Base-by-base conservation (phyloP, 768 basidiomycete genomes). In the Mycena capillaripes region DNA sequence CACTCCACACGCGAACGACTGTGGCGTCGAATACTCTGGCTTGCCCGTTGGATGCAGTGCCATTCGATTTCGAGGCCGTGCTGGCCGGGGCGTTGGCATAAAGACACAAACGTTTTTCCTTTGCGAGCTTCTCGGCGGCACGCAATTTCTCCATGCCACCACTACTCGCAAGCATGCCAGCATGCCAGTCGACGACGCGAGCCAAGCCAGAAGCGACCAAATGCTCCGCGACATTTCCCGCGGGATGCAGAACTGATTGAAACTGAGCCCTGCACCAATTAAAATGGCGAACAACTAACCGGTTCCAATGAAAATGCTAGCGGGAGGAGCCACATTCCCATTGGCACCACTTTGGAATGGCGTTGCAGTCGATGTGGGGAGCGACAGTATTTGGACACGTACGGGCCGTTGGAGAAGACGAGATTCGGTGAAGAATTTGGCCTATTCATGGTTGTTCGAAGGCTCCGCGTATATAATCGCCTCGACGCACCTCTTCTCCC, bases 111-210 rank as follows among this genome's bases (percentile, higher is more conserved):
- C 91, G 89, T 77, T 90, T 93, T 79, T 95, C 92, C 80, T 95
- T 95, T 25, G 95, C 96, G 57, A 76, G 79, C 80, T 88, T 92
- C 83, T 98, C 97, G 0, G 95, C 95, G 1, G 90, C 89, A 61
- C 97, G 91, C 32, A 98, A 88, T 48, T 91, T 91, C 77, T 97
- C 96, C 90, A 98, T 95, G 6, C 91, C 94, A 46, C 96, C 96
- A 61, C 88, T 86, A 63, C 87, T 89, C 1, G 95, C 91, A 25
- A 99, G 90, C 89, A 99, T 93, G 25, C 97, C 97, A 19, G 97
- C 97, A 80, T 99, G 97, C 97, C 97, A 98, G 79, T 97, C 97
- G 69, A 99, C 93, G 59, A 98, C 89, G 68, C 95, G 93, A 21
- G 97, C 97, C 2, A 98, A 86, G 32, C 97, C 97, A 53, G 90